Conservation (phyloP, 164 flowering plant species). For the Tinospora cordifolia region DNA sequence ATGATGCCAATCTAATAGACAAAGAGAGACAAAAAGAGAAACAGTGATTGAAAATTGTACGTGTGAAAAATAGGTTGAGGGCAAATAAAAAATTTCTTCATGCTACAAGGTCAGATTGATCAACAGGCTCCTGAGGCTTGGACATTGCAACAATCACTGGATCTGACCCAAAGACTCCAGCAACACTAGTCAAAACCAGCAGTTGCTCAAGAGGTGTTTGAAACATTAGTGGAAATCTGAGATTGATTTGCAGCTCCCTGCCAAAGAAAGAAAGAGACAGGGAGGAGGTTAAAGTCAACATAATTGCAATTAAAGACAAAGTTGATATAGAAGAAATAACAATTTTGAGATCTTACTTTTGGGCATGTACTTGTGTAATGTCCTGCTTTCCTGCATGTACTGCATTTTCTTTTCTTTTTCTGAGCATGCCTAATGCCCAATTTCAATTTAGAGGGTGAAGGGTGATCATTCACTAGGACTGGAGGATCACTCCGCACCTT, state of each 20-base stretch:
- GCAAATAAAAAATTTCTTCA: not conserved
- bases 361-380: slow-evolving; percentile 19
- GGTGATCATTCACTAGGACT: not conserved
- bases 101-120: not conserved
- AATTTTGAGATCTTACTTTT: slow-evolving; percentile 8
- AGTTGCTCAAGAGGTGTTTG: slow-evolving; percentile 4
- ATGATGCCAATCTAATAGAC: not conserved
- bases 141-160: not conserved
- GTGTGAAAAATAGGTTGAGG: not conserved
- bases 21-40: not conserved
- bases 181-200: not conserved
- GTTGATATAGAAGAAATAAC: not conserved
- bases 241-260: slow-evolving; percentile 13
- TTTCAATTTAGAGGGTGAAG: slow-evolving; percentile 11
- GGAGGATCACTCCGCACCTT: slow-evolving; percentile 1
- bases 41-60: not conserved
- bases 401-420: slow-evolving; percentile 18
- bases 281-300: not conserved
- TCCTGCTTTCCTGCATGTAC: slow-evolving; percentile 16
- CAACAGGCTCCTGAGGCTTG: not conserved
- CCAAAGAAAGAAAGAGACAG: not conserved
- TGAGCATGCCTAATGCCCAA: slow-evolving; percentile 8
- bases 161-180: not conserved
- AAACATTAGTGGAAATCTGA: not conserved
- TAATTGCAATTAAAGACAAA: not conserved